Evolutionary conservation across 2,329 filamentous ascomycete genomes (phyloP).

Genomic region (Claviceps pusilla): DNA sequence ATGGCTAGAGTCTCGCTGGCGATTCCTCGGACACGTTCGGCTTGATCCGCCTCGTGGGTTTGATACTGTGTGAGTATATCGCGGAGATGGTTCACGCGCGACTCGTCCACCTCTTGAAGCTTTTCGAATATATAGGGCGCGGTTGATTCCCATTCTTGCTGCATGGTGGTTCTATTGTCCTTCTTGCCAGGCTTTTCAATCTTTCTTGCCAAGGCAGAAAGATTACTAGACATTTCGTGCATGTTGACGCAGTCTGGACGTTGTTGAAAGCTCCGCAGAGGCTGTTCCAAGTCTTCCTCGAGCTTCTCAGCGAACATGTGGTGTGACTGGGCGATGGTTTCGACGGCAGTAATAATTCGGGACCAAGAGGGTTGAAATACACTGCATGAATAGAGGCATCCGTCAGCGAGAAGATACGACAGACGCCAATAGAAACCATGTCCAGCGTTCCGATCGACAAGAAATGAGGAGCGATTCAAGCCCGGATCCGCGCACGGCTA

Average conservation of each 20-base stretch:
- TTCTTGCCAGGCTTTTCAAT: conserved; percentile 74
- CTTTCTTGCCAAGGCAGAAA: conserved; percentile 67
- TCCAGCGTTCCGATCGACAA: neutral
- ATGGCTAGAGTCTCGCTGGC: conserved; percentile 69
- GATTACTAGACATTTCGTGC: conserved; percentile 65
- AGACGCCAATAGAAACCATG: neutral
- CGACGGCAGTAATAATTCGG: conserved; percentile 65
- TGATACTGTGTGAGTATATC: conserved; percentile 85
- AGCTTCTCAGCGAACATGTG: conserved; percentile 66
- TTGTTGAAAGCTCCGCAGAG: conserved; percentile 59
- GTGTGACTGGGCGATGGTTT: conserved; percentile 71
- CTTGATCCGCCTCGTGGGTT: conserved; percentile 79
- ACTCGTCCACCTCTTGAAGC: conserved; percentile 81
- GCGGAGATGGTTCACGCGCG: conserved; percentile 72
- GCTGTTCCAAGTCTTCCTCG: conserved; percentile 74
- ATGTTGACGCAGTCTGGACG: conserved; percentile 71
- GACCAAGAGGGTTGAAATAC: conserved; percentile 86
- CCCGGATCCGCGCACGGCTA: neutral
- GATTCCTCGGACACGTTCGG: conserved; percentile 58
- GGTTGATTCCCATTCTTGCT: conserved; percentile 80
- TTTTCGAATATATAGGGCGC: conserved; percentile 90
- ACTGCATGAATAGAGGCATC: conserved; percentile 29
- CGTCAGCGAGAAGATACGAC: conserved; percentile 3
- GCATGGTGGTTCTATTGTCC: conserved; percentile 64
- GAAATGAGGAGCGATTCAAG: neutral